Evolutionary conservation across 2,329 filamentous ascomycete species (phyloP).

Genomic region (Diaporthe sp.): DNA sequence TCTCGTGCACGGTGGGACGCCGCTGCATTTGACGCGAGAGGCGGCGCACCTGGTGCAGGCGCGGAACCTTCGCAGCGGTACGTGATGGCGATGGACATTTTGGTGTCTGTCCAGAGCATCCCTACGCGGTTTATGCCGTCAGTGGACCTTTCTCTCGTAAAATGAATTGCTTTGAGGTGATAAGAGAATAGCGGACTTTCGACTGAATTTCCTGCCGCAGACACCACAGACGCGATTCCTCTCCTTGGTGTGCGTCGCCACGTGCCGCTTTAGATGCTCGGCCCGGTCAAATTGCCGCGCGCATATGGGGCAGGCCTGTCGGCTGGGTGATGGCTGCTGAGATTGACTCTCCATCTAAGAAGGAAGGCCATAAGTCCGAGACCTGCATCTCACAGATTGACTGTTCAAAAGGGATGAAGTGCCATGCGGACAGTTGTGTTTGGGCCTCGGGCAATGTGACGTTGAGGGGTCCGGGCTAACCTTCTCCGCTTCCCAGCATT

Average conservation of each 20-base stretch:
- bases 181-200: slow-evolving; percentile 19
- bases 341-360: slow-evolving; percentile 27
- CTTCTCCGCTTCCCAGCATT: slow-evolving; percentile 10
- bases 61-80: slow-evolving; percentile 33
- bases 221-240: slow-evolving; percentile 28
- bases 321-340: slow-evolving; percentile 1
- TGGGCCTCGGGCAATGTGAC: background rate
- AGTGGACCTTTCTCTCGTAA: background rate
- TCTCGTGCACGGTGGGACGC: slow-evolving; percentile 19
- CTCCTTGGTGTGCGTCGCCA: slow-evolving; percentile 36
- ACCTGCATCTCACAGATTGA: background rate
- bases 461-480: slow-evolving; percentile 26
- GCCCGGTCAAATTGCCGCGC: slow-evolving; percentile 31
- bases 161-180: too few species aligned
- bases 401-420: background rate
- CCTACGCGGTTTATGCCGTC: background rate
- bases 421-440: too few species aligned
- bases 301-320: slow-evolving; percentile 32
- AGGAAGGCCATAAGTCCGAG: background rate
- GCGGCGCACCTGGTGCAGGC: slow-evolving; percentile 35
- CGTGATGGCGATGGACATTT: slow-evolving; percentile 28
- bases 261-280: slow-evolving; percentile 36
- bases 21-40: slow-evolving; percentile 36
- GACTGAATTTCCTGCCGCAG: slow-evolving; percentile 36
- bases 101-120: slow-evolving; percentile 34